Evolutionary conservation across 78 protist genomes (phyloP).

Genomic region (Dictyostelium capitatum): DNA sequence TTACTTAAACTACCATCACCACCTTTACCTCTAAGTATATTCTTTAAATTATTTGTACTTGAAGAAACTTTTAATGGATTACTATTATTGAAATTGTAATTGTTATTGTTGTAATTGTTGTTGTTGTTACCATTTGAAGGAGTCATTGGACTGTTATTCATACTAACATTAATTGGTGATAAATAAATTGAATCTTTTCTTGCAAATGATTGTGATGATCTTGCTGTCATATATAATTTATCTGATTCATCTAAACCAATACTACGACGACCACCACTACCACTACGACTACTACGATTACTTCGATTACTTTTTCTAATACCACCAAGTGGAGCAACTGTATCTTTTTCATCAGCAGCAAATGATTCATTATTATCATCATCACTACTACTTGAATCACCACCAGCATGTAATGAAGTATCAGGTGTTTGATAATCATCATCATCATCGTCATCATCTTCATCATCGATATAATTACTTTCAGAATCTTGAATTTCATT

Average conservation of each 20-base stretch:
- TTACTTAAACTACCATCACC: not conserved
- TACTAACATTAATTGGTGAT: slow-evolving; percentile 23
- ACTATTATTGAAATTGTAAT: too few relatives aligned
- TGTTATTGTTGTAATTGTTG: not conserved
- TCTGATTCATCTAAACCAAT: slow-evolving; percentile 10
- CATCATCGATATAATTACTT: not conserved
- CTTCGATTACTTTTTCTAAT: too few relatives aligned
- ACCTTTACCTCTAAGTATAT: slow-evolving; percentile 9
- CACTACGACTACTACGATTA: too few relatives aligned
- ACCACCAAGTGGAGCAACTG: too few relatives aligned
- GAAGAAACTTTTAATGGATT: slow-evolving; percentile 37
- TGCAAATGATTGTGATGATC: not conserved
- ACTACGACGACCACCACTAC: not conserved
- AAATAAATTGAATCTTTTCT: not conserved
- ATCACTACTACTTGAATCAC: not conserved
- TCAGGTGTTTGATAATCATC: slow-evolving; percentile 64
- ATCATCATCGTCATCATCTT: slow-evolving; percentile 1
- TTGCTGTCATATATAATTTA: slow-evolving; percentile 20
- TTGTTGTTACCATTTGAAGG: not conserved
- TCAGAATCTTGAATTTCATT: slow-evolving; percentile 1
- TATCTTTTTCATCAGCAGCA: too few relatives aligned
- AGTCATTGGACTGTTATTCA: not conserved
- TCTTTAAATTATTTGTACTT: slow-evolving; percentile 63
- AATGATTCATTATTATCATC: not conserved
- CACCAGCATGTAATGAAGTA: slow-evolving; percentile 24